Conservation (phyloP, 805 yeast species). For the Pichia thaimueangensis region DNA sequence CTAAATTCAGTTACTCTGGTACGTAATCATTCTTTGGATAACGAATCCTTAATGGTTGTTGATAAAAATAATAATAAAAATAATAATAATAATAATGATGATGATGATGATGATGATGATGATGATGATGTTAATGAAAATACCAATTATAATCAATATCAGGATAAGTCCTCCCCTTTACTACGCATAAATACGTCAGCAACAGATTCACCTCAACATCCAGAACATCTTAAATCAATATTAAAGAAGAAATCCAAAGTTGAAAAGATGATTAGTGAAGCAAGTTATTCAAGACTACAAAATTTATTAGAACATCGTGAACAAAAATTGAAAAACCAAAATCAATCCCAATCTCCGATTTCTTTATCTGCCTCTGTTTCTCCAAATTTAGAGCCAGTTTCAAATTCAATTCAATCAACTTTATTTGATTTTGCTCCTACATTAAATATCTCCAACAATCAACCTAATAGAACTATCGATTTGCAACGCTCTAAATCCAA, state of each 20-base stretch:
- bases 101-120: not conserved
- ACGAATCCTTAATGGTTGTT: not conserved
- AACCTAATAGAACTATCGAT: not conserved
- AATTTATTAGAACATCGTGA: slow-evolving; percentile 27
- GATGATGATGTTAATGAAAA: not conserved
- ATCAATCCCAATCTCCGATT: not conserved
- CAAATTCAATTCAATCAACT: slow-evolving; percentile 1
- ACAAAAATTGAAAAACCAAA: slow-evolving; percentile 22
- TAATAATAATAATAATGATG: not conserved
- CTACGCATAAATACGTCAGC: slow-evolving; percentile 5
- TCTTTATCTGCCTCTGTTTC: slow-evolving; percentile 9
- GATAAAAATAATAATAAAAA: not conserved
- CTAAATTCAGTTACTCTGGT: not conserved
- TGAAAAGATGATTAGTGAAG: slow-evolving; percentile 68
- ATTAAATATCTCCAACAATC: not conserved
- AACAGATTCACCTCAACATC: not conserved
- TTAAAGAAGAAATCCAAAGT: slow-evolving; percentile 80
- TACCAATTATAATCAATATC: slow-evolving; percentile 8
- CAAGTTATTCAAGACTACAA: slow-evolving; percentile 30
- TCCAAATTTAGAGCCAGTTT: slow-evolving; percentile 28
- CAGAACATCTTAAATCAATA: slow-evolving; percentile 64
- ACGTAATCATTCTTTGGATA: slow-evolving; percentile 2
- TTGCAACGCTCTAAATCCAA: slow-evolving; percentile 12
- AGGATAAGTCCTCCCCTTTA: slow-evolving; percentile 5
- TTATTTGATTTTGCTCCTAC: not conserved